Evolutionary conservation across 108 stramenopile genomes (phyloP).

Genomic region (Discostella stelligeroides): DNA sequence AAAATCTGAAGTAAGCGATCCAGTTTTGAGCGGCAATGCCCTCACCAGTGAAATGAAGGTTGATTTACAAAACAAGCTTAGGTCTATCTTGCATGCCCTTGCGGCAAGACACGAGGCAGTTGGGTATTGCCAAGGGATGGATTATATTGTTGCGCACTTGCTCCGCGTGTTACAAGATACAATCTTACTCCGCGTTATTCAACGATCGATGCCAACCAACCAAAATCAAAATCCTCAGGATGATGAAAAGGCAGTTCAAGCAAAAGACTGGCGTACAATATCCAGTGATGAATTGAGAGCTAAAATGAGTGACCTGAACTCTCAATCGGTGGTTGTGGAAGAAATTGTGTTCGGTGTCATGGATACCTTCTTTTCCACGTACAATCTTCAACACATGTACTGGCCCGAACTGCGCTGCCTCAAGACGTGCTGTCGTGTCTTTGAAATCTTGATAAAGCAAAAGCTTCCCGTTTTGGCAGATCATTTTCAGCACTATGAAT

Average conservation of each 20-base stretch:
- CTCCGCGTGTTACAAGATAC: slow-evolving; percentile 87
- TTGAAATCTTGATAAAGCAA: slow-evolving; percentile 77
- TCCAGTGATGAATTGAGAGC: slow-evolving; percentile 38
- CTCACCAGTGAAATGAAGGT: slow-evolving; percentile 78
- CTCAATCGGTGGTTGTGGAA: slow-evolving; percentile 67
- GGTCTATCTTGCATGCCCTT: slow-evolving; percentile 78
- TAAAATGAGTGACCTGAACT: slow-evolving; percentile 44
- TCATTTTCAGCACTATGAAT: slow-evolving; percentile 90
- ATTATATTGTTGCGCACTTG: slow-evolving; percentile 89
- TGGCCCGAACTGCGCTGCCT: slow-evolving; percentile 88
- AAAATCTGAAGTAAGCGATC: slow-evolving; percentile 52
- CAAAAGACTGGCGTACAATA: slow-evolving; percentile 37
- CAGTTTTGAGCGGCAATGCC: slow-evolving; percentile 76
- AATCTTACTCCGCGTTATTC: slow-evolving; percentile 62
- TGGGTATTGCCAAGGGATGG: slow-evolving; percentile 92
- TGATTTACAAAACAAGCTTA: slow-evolving; percentile 77
- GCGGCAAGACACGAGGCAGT: slow-evolving; percentile 80
- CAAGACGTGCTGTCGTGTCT: slow-evolving; percentile 85
- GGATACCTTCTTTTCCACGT: slow-evolving; percentile 79
- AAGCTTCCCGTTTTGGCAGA: slow-evolving; percentile 89
- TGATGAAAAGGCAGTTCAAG: not conserved
- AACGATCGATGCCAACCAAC: slow-evolving; percentile 52
- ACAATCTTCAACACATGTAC: slow-evolving; percentile 86
- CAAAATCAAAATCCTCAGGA: slow-evolving; percentile 20
- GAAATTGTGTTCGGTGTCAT: slow-evolving; percentile 80